A percentile compares a stretch with the other conserved stretches of the same genome.
Conservation (phyloP, 2,329 filamentous ascomycete species). For the Penicillium decumbens region DNA sequence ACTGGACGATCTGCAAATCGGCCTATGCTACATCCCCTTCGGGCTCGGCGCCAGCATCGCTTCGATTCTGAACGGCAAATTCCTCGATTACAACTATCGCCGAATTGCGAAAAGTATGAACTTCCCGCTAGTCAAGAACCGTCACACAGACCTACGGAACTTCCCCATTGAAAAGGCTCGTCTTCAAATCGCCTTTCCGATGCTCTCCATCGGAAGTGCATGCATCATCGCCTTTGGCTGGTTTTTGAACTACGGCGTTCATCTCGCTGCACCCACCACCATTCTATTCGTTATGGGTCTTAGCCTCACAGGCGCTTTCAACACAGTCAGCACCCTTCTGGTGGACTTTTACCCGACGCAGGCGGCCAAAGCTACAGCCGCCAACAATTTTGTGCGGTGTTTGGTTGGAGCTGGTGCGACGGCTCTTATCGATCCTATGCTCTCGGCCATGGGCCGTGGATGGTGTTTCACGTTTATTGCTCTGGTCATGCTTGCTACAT, state of each 20-base stretch:
- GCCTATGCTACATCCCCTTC: conserved; percentile 43
- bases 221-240: conserved; percentile 42
- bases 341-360: conserved; percentile 43
- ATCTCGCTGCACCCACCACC: conserved; percentile 35
- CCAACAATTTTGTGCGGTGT: conserved; percentile 44
- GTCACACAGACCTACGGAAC: conserved; percentile 34
- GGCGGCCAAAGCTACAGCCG: conserved; percentile 43
- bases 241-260: conserved; percentile 33
- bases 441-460: conserved; percentile 28
- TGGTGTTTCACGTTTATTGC: conserved; percentile 43
- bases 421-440: conserved; percentile 43
- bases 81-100: conserved; percentile 45
- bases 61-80: conserved; percentile 36
- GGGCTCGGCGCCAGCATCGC: conserved; percentile 41
- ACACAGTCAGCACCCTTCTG: conserved; percentile 46
- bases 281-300: conserved; percentile 41
- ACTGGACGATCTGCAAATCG: conserved; percentile 40
- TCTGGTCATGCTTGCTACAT: conserved; percentile 35
- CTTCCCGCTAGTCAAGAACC: conserved; percentile 32
- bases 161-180: conserved; percentile 46
- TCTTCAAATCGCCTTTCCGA: conserved; percentile 39
- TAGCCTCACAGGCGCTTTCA: conserved; percentile 40
- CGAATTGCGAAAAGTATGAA: conserved; percentile 31
- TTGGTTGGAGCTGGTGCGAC: conserved; percentile 43
- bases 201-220: conserved; percentile 30